Evolutionary conservation across 768 basidiomycete species (phyloP).

Genomic region (Suillus subalutaceus): DNA sequence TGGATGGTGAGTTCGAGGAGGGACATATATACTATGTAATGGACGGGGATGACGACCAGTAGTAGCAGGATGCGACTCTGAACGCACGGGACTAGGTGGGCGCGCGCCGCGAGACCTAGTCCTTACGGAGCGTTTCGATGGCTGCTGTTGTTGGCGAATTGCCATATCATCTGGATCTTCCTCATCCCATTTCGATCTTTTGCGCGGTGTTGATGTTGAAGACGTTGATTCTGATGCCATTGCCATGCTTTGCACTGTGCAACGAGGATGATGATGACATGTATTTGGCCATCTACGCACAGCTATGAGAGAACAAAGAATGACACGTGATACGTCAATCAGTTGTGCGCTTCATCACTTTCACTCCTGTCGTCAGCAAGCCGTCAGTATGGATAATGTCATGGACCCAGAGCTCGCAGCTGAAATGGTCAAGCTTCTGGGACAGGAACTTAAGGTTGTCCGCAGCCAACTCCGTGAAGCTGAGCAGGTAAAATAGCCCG

Average conservation of each 20-base stretch:
- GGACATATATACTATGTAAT: slow-evolving; percentile 71
- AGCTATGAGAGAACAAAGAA: neutral
- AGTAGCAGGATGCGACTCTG: slow-evolving; percentile 17
- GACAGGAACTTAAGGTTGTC: slow-evolving; percentile 26
- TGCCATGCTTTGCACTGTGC: slow-evolving; percentile 20
- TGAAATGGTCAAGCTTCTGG: slow-evolving; percentile 30
- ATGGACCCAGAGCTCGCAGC: slow-evolving; percentile 29
- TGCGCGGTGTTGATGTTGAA: slow-evolving; percentile 55
- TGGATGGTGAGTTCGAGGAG: slow-evolving; percentile 76
- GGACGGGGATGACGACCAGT: slow-evolving; percentile 16
- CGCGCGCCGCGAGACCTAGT: slow-evolving; percentile 19
- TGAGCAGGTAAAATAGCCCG: slow-evolving; percentile 18
- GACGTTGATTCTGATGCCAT: slow-evolving; percentile 28
- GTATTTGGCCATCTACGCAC: no score
- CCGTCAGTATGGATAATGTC: slow-evolving; percentile 21
- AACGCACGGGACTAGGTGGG: slow-evolving; percentile 18
- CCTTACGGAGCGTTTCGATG: slow-evolving; percentile 61
- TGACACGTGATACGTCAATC: neutral
- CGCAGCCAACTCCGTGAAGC: slow-evolving; percentile 26
- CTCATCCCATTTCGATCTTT: slow-evolving; percentile 76
- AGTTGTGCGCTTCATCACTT: neutral
- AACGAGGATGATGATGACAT: no score
- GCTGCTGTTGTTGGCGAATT: slow-evolving; percentile 35
- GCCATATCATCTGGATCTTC: slow-evolving; percentile 49
- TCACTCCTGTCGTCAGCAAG: neutral